Evolutionary conservation across 139 green algal species (phyloP).

Genomic region (Tetratostichococcus sp.): DNA sequence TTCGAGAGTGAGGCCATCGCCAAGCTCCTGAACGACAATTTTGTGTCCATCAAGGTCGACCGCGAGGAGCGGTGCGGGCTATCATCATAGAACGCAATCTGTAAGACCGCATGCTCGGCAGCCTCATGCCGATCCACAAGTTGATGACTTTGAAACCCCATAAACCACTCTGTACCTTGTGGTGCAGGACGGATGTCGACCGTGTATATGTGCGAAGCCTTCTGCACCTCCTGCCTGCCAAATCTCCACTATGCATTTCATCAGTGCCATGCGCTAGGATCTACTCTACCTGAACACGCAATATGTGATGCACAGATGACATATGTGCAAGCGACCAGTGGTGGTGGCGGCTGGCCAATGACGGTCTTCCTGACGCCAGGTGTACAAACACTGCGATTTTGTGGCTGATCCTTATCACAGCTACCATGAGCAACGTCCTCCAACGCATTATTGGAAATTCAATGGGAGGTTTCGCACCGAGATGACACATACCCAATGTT

Average conservation of each 20-base stretch:
- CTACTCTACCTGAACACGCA: not conserved
- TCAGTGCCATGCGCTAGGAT: not conserved
- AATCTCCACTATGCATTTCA: not conserved
- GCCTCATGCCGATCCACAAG: no score
- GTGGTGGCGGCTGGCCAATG: conserved; percentile 61
- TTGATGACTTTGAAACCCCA: no score
- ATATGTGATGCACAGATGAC: conserved; percentile 53
- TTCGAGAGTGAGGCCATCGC: conserved; percentile 77
- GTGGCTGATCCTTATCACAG: no score
- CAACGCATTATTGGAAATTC: no score
- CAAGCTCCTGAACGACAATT: conserved; percentile 71
- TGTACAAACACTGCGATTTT: not conserved
- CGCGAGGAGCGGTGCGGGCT: conserved; percentile 66
- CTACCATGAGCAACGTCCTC: no score
- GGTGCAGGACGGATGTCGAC: conserved; percentile 72
- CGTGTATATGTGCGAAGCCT: conserved; percentile 54
- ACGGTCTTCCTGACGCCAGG: conserved; percentile 63
- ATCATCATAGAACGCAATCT: no score
- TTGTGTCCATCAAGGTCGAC: conserved; percentile 87
- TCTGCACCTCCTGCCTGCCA: not conserved
- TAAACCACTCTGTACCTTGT: no score
- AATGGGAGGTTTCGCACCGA: no score
- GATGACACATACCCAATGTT: no score
- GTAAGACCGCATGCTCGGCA: no score
- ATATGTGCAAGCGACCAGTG: conserved; percentile 71